Percentiles rank a stretch among this genome's conserved stretches.
These are phyloP conservation scores for Hamamelis virginiana DNA, from an alignment of 164 flowering plant genomes.

Conservation along the genomic window DNA sequence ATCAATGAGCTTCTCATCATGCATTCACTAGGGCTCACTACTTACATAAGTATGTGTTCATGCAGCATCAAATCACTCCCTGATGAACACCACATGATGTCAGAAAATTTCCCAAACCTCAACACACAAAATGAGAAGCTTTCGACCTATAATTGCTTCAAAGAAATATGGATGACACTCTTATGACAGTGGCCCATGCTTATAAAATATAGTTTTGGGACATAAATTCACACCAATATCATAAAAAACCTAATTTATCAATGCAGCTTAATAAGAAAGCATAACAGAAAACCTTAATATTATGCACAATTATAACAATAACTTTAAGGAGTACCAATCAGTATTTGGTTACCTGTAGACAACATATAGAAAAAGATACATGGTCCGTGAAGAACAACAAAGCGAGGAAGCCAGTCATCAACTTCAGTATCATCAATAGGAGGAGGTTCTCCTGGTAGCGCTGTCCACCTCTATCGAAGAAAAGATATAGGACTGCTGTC, in stretches of 20 bases:
- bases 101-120: no score
- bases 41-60: no score
- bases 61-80: no score
- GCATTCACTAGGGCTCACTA: no score
- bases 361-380: slow-evolving; percentile 76
- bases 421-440: slow-evolving; percentile 86
- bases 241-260: not conserved
- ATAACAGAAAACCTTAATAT: not conserved
- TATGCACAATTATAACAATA: no score
- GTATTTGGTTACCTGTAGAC: slow-evolving; percentile 83
- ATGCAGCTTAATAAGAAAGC: not conserved
- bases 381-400: slow-evolving; percentile 87
- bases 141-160: not conserved
- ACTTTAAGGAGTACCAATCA: no score
- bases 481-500: not conserved
- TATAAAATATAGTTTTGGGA: not conserved
- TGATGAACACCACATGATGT: no score
- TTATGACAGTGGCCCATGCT: not conserved
- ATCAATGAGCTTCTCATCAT: no score
- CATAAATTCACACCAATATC: not conserved
- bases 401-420: slow-evolving; percentile 98
- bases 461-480: slow-evolving; percentile 71
- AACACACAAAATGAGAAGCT: no score
- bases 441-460: slow-evolving; percentile 89
- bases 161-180: not conserved